Evolutionary conservation across 2,329 filamentous ascomycete genomes (phyloP), one percentile per base, ranked within the genome.

Genomic region (Sarocladium brachiariae): DNA sequence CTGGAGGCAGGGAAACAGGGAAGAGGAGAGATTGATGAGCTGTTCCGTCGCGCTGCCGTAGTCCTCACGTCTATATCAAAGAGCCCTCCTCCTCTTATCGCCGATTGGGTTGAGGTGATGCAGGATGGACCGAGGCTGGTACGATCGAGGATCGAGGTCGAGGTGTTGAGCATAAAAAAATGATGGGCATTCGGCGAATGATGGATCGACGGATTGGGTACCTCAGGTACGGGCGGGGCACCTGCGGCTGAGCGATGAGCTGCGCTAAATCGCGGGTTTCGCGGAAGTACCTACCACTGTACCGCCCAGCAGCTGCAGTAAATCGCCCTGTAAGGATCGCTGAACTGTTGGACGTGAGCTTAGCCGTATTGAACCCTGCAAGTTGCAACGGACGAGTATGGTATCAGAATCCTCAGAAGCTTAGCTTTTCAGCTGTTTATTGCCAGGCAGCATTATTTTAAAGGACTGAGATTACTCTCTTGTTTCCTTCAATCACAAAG

Each of bases 191-290:
- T 4, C 10, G 16, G 43, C 43, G 43, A 47, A 47, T 47, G 43
- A 33, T 24, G n/a, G 43, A 47, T 33, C 25, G 24, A 13, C 43
- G 25, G 43, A 47, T 47, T 16, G 43, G 23, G 43, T 47, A 47
- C 43, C 43, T 47, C n/a, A n/a, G n/a, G n/a, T n/a, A n/a, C n/a
- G n/a, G n/a, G 43, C 43, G 43, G 43, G 43, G 43, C 43, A 47
- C 43, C 43, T 47, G n/a, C 43, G 25, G 16, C 25, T 31, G 10
- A 19, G 25, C 43, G 9, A 4, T 31, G 25, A 19, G 16, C 25
- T 19, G 18, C 25, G 27, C 27, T 14, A 19, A 19, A 33, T 21
- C 25, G 16, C 18, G 43, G 43, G 43, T 47, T 25, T 10, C 43
- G 43, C 24, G 24, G 25, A 47, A 5, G 43, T 47, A 47, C 43